phyloP scores from a whole-genome alignment of 2,329 filamentous ascomycete species.

The Malbranchea zuffiana region DNA sequence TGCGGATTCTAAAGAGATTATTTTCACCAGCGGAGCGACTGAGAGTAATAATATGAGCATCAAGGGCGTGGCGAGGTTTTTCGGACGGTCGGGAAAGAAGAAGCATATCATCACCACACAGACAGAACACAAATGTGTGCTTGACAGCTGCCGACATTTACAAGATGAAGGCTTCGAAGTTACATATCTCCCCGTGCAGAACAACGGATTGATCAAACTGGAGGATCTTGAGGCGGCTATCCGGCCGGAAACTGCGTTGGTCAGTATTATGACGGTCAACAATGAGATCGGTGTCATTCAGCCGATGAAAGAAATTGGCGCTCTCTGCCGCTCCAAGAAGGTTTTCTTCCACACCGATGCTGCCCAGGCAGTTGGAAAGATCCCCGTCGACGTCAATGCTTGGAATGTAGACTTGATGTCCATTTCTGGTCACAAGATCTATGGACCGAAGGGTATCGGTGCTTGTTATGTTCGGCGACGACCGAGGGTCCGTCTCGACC shows the following conservation, averaged over 20 bases:
- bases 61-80: slow-evolving; percentile 94
- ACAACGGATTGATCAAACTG: slow-evolving; percentile 75
- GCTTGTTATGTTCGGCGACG: slow-evolving; percentile 91
- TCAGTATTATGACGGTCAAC: slow-evolving; percentile 98
- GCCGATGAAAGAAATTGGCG: slow-evolving; percentile 84
- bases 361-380: slow-evolving; percentile 97
- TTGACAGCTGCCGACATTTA: slow-evolving; percentile 92
- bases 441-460: slow-evolving; percentile 92
- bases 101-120: slow-evolving; percentile 96
- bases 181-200: slow-evolving; percentile 88
- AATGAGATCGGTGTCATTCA: slow-evolving; percentile 99
- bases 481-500: slow-evolving; percentile 85
- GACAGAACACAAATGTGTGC: slow-evolving; percentile 97
- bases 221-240: slow-evolving; percentile 79
- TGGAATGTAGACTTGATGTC: slow-evolving; percentile 99
- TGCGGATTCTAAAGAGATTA: slow-evolving; percentile 93
- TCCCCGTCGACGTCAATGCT: slow-evolving; percentile 88
- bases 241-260: slow-evolving; percentile 76
- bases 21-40: slow-evolving; percentile 95
- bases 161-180: slow-evolving; percentile 95
- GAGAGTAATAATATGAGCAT: slow-evolving; percentile 99
- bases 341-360: slow-evolving; percentile 97
- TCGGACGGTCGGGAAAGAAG: slow-evolving; percentile 87
- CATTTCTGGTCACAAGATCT: slow-evolving; percentile 97
- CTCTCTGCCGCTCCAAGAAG: slow-evolving; percentile 80